Conservation (phyloP, 169 alveolate genomes). For the Perkinsus olseni region DNA sequence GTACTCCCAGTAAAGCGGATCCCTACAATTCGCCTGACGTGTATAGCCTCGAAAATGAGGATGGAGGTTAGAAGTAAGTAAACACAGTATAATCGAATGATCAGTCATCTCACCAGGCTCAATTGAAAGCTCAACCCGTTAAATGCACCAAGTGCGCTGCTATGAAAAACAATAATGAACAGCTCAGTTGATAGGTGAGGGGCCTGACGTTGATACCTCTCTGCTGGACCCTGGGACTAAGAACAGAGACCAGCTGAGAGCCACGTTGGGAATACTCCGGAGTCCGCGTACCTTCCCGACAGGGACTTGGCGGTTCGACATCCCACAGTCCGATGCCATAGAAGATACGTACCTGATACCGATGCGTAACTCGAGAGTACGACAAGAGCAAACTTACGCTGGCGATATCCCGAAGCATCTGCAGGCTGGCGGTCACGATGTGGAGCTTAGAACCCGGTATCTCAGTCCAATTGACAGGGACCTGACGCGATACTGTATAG, state of each 20-base stretch:
- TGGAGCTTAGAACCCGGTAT: slow-evolving; percentile 44
- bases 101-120: too few relatives aligned
- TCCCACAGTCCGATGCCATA: not conserved
- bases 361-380: not conserved
- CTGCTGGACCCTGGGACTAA: not conserved
- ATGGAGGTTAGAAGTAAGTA: too few relatives aligned
- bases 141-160: not conserved
- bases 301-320: not conserved
- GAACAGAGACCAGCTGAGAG: not conserved
- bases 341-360: not conserved
- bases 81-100: too few relatives aligned
- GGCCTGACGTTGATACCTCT: not conserved
- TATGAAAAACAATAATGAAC: not conserved
- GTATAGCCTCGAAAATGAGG: too few relatives aligned
- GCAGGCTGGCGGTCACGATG: slow-evolving; percentile 29
- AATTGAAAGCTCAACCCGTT: not conserved
- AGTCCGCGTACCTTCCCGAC: not conserved
- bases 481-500: slow-evolving; percentile 50
- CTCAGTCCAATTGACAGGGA: slow-evolving; percentile 73
- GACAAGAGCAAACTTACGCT: not conserved
- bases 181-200: not conserved
- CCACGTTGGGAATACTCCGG: not conserved
- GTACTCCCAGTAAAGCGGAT: too few relatives aligned
- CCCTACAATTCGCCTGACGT: too few relatives aligned
- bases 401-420: slow-evolving; percentile 34